phyloP scores from a whole-genome alignment of 2,329 filamentous ascomycete species.

The Xylariaceae sp. region DNA sequence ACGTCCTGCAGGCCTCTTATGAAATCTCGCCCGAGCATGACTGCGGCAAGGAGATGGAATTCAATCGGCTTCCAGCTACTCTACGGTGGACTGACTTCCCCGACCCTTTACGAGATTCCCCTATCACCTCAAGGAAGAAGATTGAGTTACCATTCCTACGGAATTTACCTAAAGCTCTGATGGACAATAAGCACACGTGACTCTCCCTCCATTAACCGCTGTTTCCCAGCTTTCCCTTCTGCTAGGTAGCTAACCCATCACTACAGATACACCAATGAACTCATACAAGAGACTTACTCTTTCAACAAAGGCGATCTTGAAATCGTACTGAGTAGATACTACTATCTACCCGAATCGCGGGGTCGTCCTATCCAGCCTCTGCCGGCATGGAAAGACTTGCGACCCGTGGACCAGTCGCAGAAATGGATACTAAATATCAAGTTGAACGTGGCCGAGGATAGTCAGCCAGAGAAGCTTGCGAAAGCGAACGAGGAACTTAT shows the following conservation, averaged over 20 bases:
- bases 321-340: conserved; percentile 46
- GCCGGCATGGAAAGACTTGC: conserved; percentile 43
- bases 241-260: background rate
- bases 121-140: conserved; percentile 49
- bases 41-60: conserved; percentile 39
- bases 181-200: conserved; percentile 49
- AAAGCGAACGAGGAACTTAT: conserved; percentile 49
- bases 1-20: conserved; percentile 50
- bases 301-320: conserved; percentile 52
- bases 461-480: conserved; percentile 51
- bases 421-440: conserved; percentile 54
- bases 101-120: conserved; percentile 47
- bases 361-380: conserved; percentile 32
- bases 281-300: conserved; percentile 47
- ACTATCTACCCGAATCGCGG: conserved; percentile 33
- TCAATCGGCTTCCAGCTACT: conserved; percentile 42
- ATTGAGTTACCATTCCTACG: conserved; percentile 51
- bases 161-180: conserved; percentile 43
- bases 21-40: conserved; percentile 45
- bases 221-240: background rate
- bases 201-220: conserved; percentile 9
- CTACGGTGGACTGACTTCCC: conserved; percentile 57
- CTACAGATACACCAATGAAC: conserved; percentile 46
- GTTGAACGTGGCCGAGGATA: conserved; percentile 50
- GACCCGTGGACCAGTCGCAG: conserved; percentile 43